Evolutionary conservation across 2,329 filamentous ascomycete genomes (phyloP).

Genomic region (Exophiala viscosa): DNA sequence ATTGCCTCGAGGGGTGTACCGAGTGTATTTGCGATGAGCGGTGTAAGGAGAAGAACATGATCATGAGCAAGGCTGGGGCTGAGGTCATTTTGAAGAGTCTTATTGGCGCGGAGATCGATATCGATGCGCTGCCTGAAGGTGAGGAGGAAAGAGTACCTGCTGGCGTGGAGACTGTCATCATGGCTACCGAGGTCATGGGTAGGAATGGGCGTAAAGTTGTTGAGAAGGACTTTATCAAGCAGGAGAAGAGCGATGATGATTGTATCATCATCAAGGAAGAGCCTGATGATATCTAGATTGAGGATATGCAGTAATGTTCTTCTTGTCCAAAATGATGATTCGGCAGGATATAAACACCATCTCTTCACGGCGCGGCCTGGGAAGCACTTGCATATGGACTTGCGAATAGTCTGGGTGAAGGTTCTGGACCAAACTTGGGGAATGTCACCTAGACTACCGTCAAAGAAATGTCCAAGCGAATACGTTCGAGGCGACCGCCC

Average conservation of each 20-base stretch:
- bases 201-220: conserved; percentile 30
- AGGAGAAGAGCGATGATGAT: conserved; percentile 27
- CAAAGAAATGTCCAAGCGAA: no score
- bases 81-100: conserved; percentile 75
- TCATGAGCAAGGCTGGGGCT: conserved; percentile 89
- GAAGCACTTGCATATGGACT: no score
- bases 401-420: no score
- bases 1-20: conserved; percentile 74
- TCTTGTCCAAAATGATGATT: no score
- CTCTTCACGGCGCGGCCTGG: no score
- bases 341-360: no score
- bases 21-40: conserved; percentile 84
- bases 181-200: conserved; percentile 62
- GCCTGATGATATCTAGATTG: conserved; percentile 15
- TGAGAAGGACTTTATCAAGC: conserved; percentile 28
- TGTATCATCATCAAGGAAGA: conserved; percentile 30
- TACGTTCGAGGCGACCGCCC: no score
- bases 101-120: conserved; percentile 71
- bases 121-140: conserved; percentile 82
- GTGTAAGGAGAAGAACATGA: conserved; percentile 81
- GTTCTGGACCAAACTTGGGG: no score
- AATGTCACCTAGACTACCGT: no score
- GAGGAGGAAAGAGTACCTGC: conserved; percentile 63
- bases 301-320: background rate
- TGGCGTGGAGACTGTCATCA: conserved; percentile 77